Conservation (phyloP, 441 rosid genomes). For the Populus hybrid region DNA sequence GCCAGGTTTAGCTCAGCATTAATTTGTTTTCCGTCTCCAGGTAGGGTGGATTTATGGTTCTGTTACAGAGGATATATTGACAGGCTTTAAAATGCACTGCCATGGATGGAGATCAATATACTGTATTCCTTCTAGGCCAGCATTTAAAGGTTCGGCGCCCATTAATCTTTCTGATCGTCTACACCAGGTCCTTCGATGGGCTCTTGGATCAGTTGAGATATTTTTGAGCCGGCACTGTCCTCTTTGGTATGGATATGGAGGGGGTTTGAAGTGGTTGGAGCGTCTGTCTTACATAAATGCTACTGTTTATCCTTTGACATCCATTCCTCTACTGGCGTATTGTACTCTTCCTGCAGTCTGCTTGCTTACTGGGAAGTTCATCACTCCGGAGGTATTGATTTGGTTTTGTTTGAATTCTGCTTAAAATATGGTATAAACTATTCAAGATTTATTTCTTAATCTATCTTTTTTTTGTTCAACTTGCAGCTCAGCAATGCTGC, state of each 20-base stretch:
- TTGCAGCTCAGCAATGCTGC: background rate
- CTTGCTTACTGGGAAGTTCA: background rate
- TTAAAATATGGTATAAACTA: too few relatives aligned
- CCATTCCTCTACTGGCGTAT: background rate
- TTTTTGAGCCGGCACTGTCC: background rate
- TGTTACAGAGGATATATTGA: background rate
- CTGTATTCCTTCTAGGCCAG: background rate
- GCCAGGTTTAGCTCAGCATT: background rate
- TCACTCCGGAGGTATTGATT: background rate
- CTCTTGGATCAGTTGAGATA: background rate
- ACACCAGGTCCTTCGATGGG: background rate
- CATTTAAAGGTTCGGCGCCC: background rate
- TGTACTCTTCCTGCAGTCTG: background rate
- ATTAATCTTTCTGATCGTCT: background rate
- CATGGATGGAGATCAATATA: background rate
- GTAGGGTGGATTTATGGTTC: background rate
- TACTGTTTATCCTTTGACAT: background rate
- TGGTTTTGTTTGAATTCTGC: too few relatives aligned
- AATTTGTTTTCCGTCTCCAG: background rate
- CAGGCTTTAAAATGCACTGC: background rate
- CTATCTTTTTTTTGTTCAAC: background rate
- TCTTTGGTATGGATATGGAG: background rate
- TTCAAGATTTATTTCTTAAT: background rate
- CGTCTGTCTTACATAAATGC: background rate
- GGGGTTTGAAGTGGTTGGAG: background rate